These are phyloP conservation scores for Xanthoconium stramineum DNA, from an alignment of 768 basidiomycete species.

Conservation along the genomic window DNA sequence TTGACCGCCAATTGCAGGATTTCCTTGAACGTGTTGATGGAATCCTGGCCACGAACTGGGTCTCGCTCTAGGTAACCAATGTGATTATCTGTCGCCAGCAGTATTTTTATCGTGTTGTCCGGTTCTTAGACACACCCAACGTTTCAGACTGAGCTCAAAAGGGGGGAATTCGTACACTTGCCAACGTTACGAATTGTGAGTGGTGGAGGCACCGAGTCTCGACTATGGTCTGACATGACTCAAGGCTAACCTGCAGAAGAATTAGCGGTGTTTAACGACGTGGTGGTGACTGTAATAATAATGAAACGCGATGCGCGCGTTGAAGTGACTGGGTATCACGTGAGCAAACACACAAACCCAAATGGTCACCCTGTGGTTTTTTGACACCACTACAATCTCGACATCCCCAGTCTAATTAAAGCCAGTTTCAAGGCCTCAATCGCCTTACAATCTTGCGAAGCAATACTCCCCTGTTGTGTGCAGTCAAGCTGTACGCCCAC, in stretches of 20 bases:
- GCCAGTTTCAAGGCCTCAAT: background rate
- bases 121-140: slow-evolving; percentile 36
- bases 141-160: background rate
- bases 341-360: slow-evolving; percentile 1
- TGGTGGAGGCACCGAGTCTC: slow-evolving; percentile 28
- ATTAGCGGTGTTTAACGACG: background rate
- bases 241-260: background rate
- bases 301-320: slow-evolving; percentile 12
- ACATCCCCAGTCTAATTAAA: background rate
- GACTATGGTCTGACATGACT: slow-evolving; percentile 26
- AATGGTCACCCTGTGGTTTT: background rate
- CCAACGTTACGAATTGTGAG: slow-evolving; percentile 39
- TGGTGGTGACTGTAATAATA: background rate
- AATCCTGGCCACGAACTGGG: slow-evolving; percentile 90
- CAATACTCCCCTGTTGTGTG: background rate
- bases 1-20: slow-evolving; percentile 90
- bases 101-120: slow-evolving; percentile 72
- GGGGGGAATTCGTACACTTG: slow-evolving; percentile 23
- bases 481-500: background rate
- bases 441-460: background rate
- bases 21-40: slow-evolving; percentile 93
- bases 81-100: slow-evolving; percentile 95
- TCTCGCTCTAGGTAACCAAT: slow-evolving; percentile 95
- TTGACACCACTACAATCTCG: slow-evolving; percentile 1
- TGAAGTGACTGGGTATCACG: slow-evolving; percentile 9